These are phyloP conservation scores for Breviolum minutum DNA, from an alignment of 73 alveolate genomes.

Conservation along the genomic window DNA sequence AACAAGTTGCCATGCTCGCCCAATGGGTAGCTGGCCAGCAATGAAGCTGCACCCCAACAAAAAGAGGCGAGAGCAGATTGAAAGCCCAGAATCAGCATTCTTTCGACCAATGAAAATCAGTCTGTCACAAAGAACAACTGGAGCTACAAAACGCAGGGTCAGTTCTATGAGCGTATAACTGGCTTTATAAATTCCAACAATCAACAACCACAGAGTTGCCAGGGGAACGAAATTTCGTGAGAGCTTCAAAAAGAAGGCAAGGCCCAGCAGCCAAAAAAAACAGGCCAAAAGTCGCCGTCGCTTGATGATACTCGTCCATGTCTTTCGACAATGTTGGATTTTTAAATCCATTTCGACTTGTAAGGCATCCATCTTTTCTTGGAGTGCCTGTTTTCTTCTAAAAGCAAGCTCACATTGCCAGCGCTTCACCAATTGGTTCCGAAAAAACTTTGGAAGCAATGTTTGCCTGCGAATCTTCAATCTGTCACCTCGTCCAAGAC, in stretches of 20 bases:
- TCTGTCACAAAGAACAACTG: background rate
- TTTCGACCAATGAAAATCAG: background rate
- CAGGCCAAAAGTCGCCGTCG: conserved; percentile 16
- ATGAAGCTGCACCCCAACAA: conserved; percentile 20
- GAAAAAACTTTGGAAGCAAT: background rate
- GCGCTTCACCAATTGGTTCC: conserved; percentile 37
- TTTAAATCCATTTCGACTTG: background rate
- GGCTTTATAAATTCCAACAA: background rate
- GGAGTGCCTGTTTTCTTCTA: conserved; percentile 35
- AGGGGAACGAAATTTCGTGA: background rate
- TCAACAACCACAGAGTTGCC: background rate
- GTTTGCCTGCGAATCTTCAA: background rate
- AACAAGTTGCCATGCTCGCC: background rate
- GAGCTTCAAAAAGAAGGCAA: background rate
- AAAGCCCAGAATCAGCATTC: background rate
- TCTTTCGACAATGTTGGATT: background rate
- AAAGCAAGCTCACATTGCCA: conserved; percentile 43
- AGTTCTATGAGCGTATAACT: background rate
- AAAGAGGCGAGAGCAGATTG: background rate
- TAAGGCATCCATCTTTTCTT: background rate
- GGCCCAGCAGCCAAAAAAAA: background rate
- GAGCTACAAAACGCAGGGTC: background rate
- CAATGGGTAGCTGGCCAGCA: conserved; percentile 3
- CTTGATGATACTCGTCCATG: conserved; percentile 14
- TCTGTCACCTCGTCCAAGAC: no score